Conservation (phyloP, 805 yeast species). For the Brettanomyces bruxellensis region DNA sequence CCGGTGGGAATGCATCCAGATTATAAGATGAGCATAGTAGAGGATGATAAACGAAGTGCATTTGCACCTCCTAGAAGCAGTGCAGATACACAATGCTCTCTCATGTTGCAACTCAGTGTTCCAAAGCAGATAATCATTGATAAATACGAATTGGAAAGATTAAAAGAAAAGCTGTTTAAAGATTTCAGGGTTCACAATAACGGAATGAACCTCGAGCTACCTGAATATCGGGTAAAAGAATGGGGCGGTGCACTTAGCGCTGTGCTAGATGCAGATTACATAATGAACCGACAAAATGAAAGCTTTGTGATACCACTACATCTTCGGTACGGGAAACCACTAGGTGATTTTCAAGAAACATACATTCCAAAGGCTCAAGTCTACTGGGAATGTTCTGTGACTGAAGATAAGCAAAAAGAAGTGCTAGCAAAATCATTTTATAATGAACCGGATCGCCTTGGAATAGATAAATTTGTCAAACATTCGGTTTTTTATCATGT, state of each 20-base stretch:
- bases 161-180: slow-evolving; percentile 2
- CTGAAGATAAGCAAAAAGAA: slow-evolving; percentile 5
- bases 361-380: slow-evolving; percentile 14
- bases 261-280: slow-evolving; percentile 9
- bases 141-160: slow-evolving; percentile 16
- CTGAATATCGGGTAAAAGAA: slow-evolving; percentile 17
- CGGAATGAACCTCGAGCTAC: slow-evolving; percentile 23
- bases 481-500: slow-evolving; percentile 10
- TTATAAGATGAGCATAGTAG: slow-evolving; percentile 10
- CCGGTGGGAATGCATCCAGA: slow-evolving; percentile 21
- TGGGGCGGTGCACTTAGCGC: slow-evolving; percentile 18
- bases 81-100: slow-evolving; percentile 9
- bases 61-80: slow-evolving; percentile 4
- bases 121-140: slow-evolving; percentile 21
- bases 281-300: slow-evolving; percentile 3
- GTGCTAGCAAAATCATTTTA: slow-evolving; percentile 13
- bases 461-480: slow-evolving; percentile 9
- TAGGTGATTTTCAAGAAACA: slow-evolving; percentile 3
- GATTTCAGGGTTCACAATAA: slow-evolving; percentile 11
- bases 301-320: slow-evolving; percentile 24
- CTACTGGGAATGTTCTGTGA: slow-evolving; percentile 20
- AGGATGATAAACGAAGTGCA: slow-evolving; percentile 1
- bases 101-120: slow-evolving; percentile 16
- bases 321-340: slow-evolving; percentile 22
- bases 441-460: slow-evolving; percentile 13